phyloP scores from a whole-genome alignment of 176 grass and related monocot species.

The Puya raimondii region DNA sequence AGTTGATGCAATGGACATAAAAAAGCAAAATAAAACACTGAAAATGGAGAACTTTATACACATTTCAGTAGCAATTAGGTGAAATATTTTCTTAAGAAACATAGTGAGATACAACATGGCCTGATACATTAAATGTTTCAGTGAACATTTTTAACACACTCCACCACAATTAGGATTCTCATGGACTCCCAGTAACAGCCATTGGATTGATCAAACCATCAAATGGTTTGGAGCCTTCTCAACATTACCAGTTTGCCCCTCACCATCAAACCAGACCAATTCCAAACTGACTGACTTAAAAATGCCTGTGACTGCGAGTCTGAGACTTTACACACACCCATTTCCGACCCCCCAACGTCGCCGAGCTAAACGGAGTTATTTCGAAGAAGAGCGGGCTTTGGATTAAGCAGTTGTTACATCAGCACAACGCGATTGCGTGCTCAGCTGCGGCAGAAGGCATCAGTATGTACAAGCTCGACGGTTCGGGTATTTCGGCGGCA shows the following conservation, averaged over 20 bases:
- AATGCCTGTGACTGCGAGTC: no score
- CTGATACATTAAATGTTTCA: background rate
- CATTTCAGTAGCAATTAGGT: background rate
- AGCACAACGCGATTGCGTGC: slow-evolving; percentile 8
- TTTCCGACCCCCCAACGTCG: no score
- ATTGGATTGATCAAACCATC: background rate
- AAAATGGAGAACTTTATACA: background rate
- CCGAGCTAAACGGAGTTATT: no score
- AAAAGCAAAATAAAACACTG: background rate
- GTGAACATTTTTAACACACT: background rate
- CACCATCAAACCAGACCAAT: background rate
- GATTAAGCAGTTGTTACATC: background rate
- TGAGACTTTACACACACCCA: no score
- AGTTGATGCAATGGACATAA: no score
- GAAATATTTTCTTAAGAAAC: background rate
- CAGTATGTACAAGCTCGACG: background rate
- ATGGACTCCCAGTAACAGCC: background rate
- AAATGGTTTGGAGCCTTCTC: background rate
- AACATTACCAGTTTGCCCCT: background rate
- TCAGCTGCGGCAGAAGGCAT: background rate
- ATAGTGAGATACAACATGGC: background rate
- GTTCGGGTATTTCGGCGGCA: slow-evolving; percentile 2
- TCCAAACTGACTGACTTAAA: background rate
- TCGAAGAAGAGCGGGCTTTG: no score
- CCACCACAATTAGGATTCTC: background rate